phyloP scores from a whole-genome alignment of 2,329 filamentous ascomycete genomes.

The Myriosclerotinia duriaeana region DNA sequence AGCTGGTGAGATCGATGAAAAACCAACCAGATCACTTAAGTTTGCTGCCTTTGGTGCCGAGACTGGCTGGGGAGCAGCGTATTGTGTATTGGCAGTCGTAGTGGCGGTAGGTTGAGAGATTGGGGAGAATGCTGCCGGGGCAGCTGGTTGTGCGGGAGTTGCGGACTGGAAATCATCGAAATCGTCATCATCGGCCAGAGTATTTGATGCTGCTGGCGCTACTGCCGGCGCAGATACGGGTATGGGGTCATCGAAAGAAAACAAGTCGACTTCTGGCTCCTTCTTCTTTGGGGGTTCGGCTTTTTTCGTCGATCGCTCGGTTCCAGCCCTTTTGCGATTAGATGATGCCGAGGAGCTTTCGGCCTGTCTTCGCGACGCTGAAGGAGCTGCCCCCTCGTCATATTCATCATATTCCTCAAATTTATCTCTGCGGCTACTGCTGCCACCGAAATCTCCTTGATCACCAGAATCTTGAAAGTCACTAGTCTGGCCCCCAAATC shows the following conservation, averaged over 20 bases:
- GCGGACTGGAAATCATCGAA: constrained; percentile 98
- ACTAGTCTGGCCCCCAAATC: constrained; percentile 75
- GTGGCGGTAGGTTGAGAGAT: constrained; percentile 50
- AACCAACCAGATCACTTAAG: constrained; percentile 74
- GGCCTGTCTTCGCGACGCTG: constrained; percentile 46
- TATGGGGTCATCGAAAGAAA: constrained; percentile 82
- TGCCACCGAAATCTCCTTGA: constrained; percentile 29
- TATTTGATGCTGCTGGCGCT: constrained; percentile 46
- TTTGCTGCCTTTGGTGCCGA: constrained; percentile 79
- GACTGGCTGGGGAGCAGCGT: constrained; percentile 79
- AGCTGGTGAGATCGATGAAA: constrained; percentile 78
- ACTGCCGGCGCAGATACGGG: constrained; percentile 47
- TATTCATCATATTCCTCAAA: constrained; percentile 98
- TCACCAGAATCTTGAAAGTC: constrained; percentile 64
- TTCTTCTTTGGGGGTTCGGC: constrained; percentile 73
- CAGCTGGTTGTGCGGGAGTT: constrained; percentile 52
- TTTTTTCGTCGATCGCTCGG: constrained; percentile 56
- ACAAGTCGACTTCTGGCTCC: constrained; percentile 86
- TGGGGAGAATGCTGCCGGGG: constrained; percentile 44
- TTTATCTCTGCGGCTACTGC: constrained; percentile 60
- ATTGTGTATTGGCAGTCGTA: constrained; percentile 62
- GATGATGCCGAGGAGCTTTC: constrained; percentile 33
- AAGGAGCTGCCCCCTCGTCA: constrained; percentile 67
- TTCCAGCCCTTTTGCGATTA: constrained; percentile 44
- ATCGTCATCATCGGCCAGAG: constrained; percentile 67